Evolutionary conservation across 495 filamentous ascomycete species (phyloP).

Genomic region (Penicillium nucicola): DNA sequence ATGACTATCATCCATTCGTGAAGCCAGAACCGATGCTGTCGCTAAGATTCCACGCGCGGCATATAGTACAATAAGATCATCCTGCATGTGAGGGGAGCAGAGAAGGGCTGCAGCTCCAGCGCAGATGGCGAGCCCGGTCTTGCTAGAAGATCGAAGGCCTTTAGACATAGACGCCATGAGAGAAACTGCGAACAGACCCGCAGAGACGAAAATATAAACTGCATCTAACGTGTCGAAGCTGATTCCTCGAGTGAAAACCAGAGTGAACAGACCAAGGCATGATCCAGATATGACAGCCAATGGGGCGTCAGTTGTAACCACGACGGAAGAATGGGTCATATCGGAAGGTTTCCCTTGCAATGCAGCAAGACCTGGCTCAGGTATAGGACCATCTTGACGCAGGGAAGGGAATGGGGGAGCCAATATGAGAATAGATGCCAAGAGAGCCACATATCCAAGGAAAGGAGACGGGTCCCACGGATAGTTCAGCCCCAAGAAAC

Average conservation of each 20-base stretch:
- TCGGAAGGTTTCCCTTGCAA: constrained; percentile 12
- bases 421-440: constrained; percentile 40
- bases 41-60: constrained; percentile 28
- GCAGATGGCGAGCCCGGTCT: constrained; percentile 32
- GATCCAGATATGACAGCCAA: constrained; percentile 28
- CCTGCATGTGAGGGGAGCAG: constrained; percentile 33
- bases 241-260: constrained; percentile 20
- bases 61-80: constrained; percentile 29
- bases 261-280: constrained; percentile 16
- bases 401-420: constrained; percentile 38
- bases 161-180: constrained; percentile 23
- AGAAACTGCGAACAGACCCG: constrained; percentile 29
- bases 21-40: constrained; percentile 32
- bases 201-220: constrained; percentile 21
- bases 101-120: constrained; percentile 30
- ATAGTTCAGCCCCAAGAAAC: constrained; percentile 33
- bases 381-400: constrained; percentile 18
- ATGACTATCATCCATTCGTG: constrained; percentile 36
- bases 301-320: constrained; percentile 25
- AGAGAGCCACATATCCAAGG: constrained; percentile 46
- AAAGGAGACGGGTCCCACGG: constrained; percentile 30
- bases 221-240: constrained; percentile 22
- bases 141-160: constrained; percentile 29
- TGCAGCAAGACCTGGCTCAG: constrained; percentile 27
- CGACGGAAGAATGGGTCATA: constrained; percentile 6